Conservation (phyloP, 2,329 filamentous ascomycete genomes). For the Penicillium paneum region DNA sequence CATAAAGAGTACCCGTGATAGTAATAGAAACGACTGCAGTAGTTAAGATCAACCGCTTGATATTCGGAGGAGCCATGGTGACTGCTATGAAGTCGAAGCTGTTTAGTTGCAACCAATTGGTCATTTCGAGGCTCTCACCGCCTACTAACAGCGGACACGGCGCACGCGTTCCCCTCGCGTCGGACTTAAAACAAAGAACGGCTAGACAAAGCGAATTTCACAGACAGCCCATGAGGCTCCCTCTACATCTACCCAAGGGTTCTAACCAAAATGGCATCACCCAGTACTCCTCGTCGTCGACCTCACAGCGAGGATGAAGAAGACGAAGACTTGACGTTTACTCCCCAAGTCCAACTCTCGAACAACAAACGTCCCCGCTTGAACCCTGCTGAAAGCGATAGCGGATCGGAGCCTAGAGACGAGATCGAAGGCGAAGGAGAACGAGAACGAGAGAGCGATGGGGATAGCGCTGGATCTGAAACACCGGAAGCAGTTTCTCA, state of each 20-base stretch:
- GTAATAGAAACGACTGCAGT: constrained; percentile 56
- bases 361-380: constrained; percentile 35
- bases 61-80: constrained; percentile 33
- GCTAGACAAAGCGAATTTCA: not conserved
- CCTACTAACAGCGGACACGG: constrained; percentile 18
- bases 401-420: constrained; percentile 9
- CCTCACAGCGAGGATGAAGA: constrained; percentile 26
- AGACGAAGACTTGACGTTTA: constrained; percentile 15
- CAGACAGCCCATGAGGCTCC: constrained; percentile 5
- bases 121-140: constrained; percentile 22
- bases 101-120: constrained; percentile 5
- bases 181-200: constrained; percentile 9
- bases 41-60: constrained; percentile 54
- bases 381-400: constrained; percentile 21
- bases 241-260: not conserved
- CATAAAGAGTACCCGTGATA: constrained; percentile 57
- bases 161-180: constrained; percentile 27
- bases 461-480: constrained; percentile 2
- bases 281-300: constrained; percentile 29
- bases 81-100: constrained; percentile 4
- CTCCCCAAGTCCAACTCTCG: constrained; percentile 26
- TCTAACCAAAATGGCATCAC: constrained; percentile 28
- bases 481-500: not conserved
- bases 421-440: constrained; percentile 5
- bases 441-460: not conserved